Evolutionary conservation across 2,329 filamentous ascomycete genomes (phyloP), one percentile per base, ranked within the genome.

Genomic region (Aspergillus fumigatiaffinis): DNA sequence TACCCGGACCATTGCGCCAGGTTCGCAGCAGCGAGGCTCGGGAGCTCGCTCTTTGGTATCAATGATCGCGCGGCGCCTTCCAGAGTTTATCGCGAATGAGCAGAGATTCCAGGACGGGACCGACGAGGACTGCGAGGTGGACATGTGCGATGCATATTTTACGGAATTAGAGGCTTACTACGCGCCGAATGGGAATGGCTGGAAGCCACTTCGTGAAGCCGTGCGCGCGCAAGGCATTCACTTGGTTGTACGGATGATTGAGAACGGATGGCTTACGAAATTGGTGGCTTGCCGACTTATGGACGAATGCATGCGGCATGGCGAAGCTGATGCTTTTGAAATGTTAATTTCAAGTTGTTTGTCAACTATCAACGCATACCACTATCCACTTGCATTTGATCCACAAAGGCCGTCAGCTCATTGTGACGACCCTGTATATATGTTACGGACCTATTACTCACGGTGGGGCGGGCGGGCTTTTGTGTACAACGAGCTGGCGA

Each of bases 121-220:
- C 23, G 69, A 72, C 3, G 65, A 68, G n/a, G 64, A 72, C 42
- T 63, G 64, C 4, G 71, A 73, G 20, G 66, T 71, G 42, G 69
- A 77, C 61, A 75, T 76, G 70, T 75, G 71, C 32, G 69, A 75
- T 65, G 68, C 67, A 51, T 75, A 77, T 55, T 76, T 76, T 58
- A 76, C 74, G 6, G 73, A 77, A 56, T 56, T 77, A 52, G 75
- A 77, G 57, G 61, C 66, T 29, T 69, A 69, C 51, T 77, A 76
- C 63, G 69, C 73, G 2, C 68, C 69, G 12, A 58, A 62, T 48
- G 67, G 68, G 25, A 59, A 59, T 56, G 74, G 74, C 21, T 77
- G 75, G 75, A 68, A 63, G 51, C 75, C 75, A 44, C 65, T 77
- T 17, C 74, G 73, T 25, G 71, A 75, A 58, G 72, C 74, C 53